Percentiles rank a stretch among this genome's conserved stretches.
Conservation (phyloP, 805 yeast species). For the Metschnikowia cerradonensis region DNA sequence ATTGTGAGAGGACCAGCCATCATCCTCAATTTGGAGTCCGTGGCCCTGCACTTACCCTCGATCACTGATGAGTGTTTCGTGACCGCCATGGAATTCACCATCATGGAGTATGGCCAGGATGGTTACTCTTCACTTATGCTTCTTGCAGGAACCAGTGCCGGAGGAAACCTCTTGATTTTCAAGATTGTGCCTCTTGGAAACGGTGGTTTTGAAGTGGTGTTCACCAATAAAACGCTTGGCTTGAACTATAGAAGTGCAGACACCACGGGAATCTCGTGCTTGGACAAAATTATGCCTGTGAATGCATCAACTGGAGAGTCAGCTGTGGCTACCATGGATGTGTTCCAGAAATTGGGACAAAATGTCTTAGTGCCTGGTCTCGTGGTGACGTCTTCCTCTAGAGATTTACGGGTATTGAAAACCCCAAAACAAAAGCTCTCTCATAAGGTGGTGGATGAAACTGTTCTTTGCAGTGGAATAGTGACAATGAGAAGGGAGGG, state of each 20-base stretch:
- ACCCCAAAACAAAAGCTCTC: conserved; percentile 60
- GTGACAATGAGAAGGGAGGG: conserved; percentile 43
- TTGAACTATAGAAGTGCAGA: conserved; percentile 34
- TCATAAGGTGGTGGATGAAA: conserved; percentile 56
- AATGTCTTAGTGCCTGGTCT: conserved; percentile 64
- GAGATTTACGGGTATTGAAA: conserved; percentile 60
- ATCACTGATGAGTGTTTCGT: conserved; percentile 35
- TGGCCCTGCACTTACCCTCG: conserved; percentile 29
- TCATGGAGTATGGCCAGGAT: conserved; percentile 64
- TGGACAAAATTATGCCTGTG: conserved; percentile 55
- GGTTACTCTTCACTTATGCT: conserved; percentile 68
- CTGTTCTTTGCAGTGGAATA: conserved; percentile 46
- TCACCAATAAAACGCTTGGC: conserved; percentile 40
- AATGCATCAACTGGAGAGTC: conserved; percentile 58
- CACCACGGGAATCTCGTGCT: conserved; percentile 47
- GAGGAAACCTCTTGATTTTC: conserved; percentile 61
- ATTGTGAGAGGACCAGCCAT: conserved; percentile 69
- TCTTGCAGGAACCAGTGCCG: conserved; percentile 72
- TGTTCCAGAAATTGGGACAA: conserved; percentile 54
- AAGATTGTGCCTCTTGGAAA: conserved; percentile 58
- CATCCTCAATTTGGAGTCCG: conserved; percentile 41
- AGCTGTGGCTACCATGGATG: conserved; percentile 57
- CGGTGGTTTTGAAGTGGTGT: conserved; percentile 58
- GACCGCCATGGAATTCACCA: conserved; percentile 68
- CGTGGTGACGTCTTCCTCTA: conserved; percentile 49